phyloP scores from a whole-genome alignment of 2,329 filamentous ascomycete species.

The Parascedosporium putredinis region DNA sequence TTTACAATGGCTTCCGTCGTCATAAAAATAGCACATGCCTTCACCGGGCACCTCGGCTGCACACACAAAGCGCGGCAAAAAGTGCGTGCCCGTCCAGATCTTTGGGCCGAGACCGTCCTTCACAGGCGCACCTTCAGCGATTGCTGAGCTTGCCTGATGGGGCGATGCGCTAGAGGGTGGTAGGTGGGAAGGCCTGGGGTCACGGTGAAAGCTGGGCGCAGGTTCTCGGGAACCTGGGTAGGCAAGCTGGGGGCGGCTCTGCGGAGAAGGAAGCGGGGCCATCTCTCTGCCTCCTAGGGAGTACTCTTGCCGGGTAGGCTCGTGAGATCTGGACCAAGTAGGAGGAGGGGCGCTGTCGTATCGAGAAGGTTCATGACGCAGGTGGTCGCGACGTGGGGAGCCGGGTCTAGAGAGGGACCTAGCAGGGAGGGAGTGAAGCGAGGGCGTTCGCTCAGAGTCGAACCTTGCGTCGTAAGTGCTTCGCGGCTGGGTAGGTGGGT shows the following conservation, averaged over 20 bases:
- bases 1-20: slow-evolving; percentile 73
- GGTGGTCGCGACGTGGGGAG: slow-evolving; percentile 3
- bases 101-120: slow-evolving; percentile 56
- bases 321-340: slow-evolving; percentile 29
- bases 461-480: slow-evolving; percentile 35
- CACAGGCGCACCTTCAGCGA: slow-evolving; percentile 30
- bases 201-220: background rate
- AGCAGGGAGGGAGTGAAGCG: slow-evolving; percentile 19
- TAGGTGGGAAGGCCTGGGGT: background rate
- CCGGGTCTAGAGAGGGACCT: slow-evolving; percentile 11
- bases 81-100: slow-evolving; percentile 60
- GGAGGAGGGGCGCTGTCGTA: slow-evolving; percentile 24
- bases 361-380: slow-evolving; percentile 14
- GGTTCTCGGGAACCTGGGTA: background rate
- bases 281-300: slow-evolving; percentile 30
- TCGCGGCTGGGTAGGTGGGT: slow-evolving; percentile 31
- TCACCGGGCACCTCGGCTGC: slow-evolving; percentile 63
- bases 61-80: slow-evolving; percentile 54
- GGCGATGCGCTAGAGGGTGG: background rate
- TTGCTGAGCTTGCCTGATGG: slow-evolving; percentile 13
- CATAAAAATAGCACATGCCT: slow-evolving; percentile 75
- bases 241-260: background rate
- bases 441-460: slow-evolving; percentile 26
- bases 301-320: slow-evolving; percentile 34
- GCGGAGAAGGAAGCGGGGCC: background rate